These are phyloP conservation scores for Annulohypoxylon truncatum DNA, from an alignment of 2,329 filamentous ascomycete species.

Conservation along the genomic window DNA sequence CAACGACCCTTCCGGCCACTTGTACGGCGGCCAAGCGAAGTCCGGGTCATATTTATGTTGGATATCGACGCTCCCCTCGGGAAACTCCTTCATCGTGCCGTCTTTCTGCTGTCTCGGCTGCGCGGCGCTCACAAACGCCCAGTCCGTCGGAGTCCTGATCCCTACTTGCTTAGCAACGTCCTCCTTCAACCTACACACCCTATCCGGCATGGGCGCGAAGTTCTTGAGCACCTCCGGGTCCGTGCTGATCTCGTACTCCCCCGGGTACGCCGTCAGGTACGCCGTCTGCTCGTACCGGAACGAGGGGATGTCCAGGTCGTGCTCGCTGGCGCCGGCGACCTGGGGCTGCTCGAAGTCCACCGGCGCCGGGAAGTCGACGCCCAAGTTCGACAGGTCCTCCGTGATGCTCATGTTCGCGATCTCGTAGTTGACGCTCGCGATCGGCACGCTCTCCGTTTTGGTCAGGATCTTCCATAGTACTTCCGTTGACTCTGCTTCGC, in stretches of 20 bases:
- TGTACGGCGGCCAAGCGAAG: slow-evolving; percentile 35
- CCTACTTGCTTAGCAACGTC: slow-evolving; percentile 13
- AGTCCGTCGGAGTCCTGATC: not conserved
- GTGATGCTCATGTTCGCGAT: slow-evolving; percentile 39
- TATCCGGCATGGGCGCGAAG: slow-evolving; percentile 5
- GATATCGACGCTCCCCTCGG: slow-evolving; percentile 38
- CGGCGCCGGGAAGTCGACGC: slow-evolving; percentile 30
- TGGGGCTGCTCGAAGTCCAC: slow-evolving; percentile 32
- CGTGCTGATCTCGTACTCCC: slow-evolving; percentile 41
- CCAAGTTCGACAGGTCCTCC: slow-evolving; percentile 40
- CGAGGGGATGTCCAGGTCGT: slow-evolving; percentile 25
- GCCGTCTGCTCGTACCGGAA: slow-evolving; percentile 5
- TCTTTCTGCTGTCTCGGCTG: slow-evolving; percentile 25
- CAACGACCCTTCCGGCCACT: slow-evolving; percentile 35
- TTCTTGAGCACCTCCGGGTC: slow-evolving; percentile 18
- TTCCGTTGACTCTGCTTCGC: slow-evolving; percentile 27
- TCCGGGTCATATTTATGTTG: slow-evolving; percentile 35
- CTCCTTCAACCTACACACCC: slow-evolving; percentile 15
- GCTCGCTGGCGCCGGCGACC: not conserved
- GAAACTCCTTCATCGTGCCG: slow-evolving; percentile 38
- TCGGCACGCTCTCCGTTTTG: slow-evolving; percentile 36
- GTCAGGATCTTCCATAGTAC: slow-evolving; percentile 43
- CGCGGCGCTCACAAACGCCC: not conserved
- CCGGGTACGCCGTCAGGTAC: slow-evolving; percentile 35
- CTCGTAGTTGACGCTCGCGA: slow-evolving; percentile 41